phyloP scores from a whole-genome alignment of 176 grass and related monocot species.

The Eragrostis curvula region DNA sequence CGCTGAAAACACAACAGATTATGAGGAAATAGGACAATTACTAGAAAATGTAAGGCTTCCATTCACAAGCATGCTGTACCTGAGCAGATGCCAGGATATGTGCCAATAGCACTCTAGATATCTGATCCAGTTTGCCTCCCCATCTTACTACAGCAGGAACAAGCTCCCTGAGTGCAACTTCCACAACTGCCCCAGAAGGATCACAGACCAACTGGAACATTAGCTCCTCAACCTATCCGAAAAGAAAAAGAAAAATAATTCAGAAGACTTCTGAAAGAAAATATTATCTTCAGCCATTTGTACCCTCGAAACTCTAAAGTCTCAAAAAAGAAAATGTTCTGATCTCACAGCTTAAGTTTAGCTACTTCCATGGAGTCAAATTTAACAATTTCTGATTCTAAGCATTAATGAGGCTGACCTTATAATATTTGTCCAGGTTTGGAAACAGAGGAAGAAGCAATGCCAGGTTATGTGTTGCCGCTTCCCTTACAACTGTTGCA shows the following conservation, averaged over 20 bases:
- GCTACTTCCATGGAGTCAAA: slow-evolving; percentile 54
- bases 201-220: slow-evolving; percentile 95
- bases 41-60: slow-evolving; percentile 35
- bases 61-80: slow-evolving; percentile 49
- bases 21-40: slow-evolving; percentile 32
- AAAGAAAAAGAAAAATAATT: slow-evolving; percentile 31
- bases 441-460: slow-evolving; percentile 94
- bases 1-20: slow-evolving; percentile 59
- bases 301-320: slow-evolving; percentile 24
- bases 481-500: slow-evolving; percentile 90
- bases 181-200: slow-evolving; percentile 85
- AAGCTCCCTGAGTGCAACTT: slow-evolving; percentile 84
- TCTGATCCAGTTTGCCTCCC: slow-evolving; percentile 95
- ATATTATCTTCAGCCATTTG: slow-evolving; percentile 38
- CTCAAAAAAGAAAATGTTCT: slow-evolving; percentile 27
- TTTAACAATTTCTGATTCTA: slow-evolving; percentile 51
- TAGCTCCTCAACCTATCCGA: slow-evolving; percentile 89
- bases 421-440: slow-evolving; percentile 90
- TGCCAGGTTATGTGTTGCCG: slow-evolving; percentile 86
- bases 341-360: slow-evolving; percentile 51
- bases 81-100: slow-evolving; percentile 89
- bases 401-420: slow-evolving; percentile 75
- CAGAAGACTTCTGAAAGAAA: slow-evolving; percentile 34
- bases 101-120: slow-evolving; percentile 74
- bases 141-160: slow-evolving; percentile 88